These are phyloP conservation scores for Colletotrichum horii DNA, from an alignment of 2,329 filamentous ascomycete genomes.

Conservation along the genomic window DNA sequence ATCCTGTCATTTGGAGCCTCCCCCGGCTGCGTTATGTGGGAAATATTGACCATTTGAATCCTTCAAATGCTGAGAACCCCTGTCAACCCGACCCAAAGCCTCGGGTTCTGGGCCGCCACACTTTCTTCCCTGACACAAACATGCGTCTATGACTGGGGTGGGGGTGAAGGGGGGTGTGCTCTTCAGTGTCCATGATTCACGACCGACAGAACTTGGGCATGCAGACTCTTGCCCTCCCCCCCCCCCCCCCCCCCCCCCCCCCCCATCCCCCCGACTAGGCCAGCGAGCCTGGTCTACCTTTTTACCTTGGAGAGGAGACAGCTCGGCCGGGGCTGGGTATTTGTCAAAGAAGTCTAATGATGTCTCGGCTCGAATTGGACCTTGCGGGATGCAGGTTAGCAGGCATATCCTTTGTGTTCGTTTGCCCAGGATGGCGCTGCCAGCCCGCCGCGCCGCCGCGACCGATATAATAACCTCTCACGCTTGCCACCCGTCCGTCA, in stretches of 20 bases:
- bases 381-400: constrained; percentile 4
- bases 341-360: constrained; percentile 22
- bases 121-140: constrained; percentile 16
- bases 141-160: background rate
- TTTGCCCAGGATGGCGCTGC: constrained; percentile 14
- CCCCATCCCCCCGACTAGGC: background rate
- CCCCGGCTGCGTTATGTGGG: background rate
- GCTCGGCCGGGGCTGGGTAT: constrained; percentile 13
- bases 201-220: background rate
- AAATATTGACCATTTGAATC: background rate
- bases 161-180: background rate
- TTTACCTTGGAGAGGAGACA: background rate
- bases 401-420: constrained; percentile 20
- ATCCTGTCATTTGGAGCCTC: background rate
- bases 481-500: constrained; percentile 2
- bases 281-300: background rate
- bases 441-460: constrained; percentile 1
- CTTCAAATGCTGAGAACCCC: background rate
- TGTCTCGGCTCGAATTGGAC: constrained; percentile 14
- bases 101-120: constrained; percentile 22
- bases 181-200: constrained; percentile 16
- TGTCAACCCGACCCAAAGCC: constrained; percentile 17
- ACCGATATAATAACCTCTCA: constrained; percentile 18
- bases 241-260: background rate
- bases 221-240: background rate